Conservation (phyloP, 1,284 basidiomycete genomes). For the Rhodotorula sp. region DNA sequence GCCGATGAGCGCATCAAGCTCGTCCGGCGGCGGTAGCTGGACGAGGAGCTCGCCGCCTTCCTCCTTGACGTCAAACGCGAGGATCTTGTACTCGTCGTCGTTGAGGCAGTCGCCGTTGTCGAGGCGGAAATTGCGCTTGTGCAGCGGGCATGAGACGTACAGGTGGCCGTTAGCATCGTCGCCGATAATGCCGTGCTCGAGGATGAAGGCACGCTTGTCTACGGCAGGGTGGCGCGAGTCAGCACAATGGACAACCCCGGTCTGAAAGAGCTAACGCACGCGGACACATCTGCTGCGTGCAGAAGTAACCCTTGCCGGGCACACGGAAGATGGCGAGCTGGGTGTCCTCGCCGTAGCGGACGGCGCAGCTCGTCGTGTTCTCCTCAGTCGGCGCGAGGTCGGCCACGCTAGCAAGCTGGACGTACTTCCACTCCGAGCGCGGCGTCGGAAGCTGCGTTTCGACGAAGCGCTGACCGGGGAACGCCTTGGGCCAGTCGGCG, state of each 20-base stretch:
- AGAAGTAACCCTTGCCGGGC: constrained; percentile 62
- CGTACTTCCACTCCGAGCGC: constrained; percentile 64
- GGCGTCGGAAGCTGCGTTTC: constrained; percentile 48
- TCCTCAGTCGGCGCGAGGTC: constrained; percentile 61
- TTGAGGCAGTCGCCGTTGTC: constrained; percentile 63
- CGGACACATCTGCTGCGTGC: constrained; percentile 66
- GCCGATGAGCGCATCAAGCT: constrained; percentile 66
- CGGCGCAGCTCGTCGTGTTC: constrained; percentile 53
- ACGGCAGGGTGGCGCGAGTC: constrained; percentile 62
- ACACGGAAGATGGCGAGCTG: constrained; percentile 70
- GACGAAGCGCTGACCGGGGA: constrained; percentile 40
- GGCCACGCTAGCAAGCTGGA: constrained; percentile 57
- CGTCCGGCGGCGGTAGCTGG: constrained; percentile 60
- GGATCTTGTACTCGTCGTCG: constrained; percentile 65
- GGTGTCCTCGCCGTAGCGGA: constrained; percentile 67
- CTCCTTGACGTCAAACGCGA: constrained; percentile 64
- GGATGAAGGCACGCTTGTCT: constrained; percentile 70
- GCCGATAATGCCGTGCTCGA: constrained; percentile 64
- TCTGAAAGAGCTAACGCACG: constrained; percentile 46
- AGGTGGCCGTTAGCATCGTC: constrained; percentile 47
- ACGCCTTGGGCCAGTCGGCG: constrained; percentile 68
- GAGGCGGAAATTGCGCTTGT: constrained; percentile 68
- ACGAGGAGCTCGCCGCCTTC: constrained; percentile 59
- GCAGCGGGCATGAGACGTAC: constrained; percentile 33
- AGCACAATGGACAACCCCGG: too few relatives aligned